Evolutionary conservation across 768 basidiomycete genomes (phyloP).

Genomic region (Fomitopsis pulvina): DNA sequence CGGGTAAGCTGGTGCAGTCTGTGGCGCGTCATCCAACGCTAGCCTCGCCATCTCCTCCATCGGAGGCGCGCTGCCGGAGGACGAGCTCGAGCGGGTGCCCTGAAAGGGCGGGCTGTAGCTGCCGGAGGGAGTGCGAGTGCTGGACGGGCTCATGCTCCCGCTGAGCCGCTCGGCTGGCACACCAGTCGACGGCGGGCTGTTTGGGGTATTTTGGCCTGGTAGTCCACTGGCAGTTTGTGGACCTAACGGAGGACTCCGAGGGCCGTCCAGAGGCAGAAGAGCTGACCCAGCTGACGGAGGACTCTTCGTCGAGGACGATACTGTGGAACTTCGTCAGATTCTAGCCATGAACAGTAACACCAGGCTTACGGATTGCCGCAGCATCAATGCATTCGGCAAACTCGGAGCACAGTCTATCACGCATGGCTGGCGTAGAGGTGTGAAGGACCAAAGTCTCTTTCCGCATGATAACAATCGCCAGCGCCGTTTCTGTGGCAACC

Average conservation of each 20-base stretch:
- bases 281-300: conserved; percentile 62
- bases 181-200: background rate
- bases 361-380: conserved; percentile 60
- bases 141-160: conserved; percentile 18
- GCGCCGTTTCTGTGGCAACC: conserved; percentile 46
- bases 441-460: conserved; percentile 78
- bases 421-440: conserved; percentile 45
- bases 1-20: background rate
- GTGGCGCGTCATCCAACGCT: conserved; percentile 4
- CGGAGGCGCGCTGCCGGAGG: conserved; percentile 13
- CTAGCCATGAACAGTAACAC: conserved; percentile 3
- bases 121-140: conserved; percentile 10
- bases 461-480: conserved; percentile 79
- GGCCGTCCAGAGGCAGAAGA: conserved; percentile 23
- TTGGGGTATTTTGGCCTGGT: conserved; percentile 5
- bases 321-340: background rate
- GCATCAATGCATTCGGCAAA: conserved; percentile 84
- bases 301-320: conserved; percentile 37
- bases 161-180: conserved; percentile 8
- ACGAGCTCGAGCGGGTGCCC: conserved; percentile 7
- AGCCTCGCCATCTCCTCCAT: conserved; percentile 7
- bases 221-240: background rate
- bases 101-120: conserved; percentile 8
- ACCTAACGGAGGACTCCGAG: background rate
- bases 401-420: conserved; percentile 61